A percentile compares a stretch with the other conserved stretches of the same genome.
Evolutionary conservation across 208 protist genomes (phyloP).

Genomic region (Trypanosoma brucei): DNA sequence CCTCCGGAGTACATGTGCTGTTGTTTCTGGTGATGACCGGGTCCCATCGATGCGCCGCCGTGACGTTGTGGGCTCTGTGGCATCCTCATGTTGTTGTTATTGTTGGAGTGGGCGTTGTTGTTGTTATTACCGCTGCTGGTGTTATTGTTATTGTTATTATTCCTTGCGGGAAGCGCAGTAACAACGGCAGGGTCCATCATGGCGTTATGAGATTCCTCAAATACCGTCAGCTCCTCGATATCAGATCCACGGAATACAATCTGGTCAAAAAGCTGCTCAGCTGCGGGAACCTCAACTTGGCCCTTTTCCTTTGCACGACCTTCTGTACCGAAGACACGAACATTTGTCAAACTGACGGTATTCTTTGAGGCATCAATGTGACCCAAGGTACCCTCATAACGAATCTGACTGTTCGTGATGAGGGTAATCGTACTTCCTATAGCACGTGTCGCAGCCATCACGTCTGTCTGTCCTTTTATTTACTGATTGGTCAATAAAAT

Average conservation of each 20-base stretch:
- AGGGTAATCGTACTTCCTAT: slow-evolving; percentile 73
- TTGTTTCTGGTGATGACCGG: slow-evolving; percentile 7
- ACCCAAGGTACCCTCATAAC: slow-evolving; percentile 82
- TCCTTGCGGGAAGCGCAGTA: slow-evolving; percentile 32
- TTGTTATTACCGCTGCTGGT: slow-evolving; percentile 31
- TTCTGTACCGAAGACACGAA: slow-evolving; percentile 87
- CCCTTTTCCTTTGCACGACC: slow-evolving; percentile 46
- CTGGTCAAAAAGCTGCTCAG: slow-evolving; percentile 74
- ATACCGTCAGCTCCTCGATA: slow-evolving; percentile 83
- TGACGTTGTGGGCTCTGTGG: neutral
- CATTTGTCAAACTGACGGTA: slow-evolving; percentile 84
- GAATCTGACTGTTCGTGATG: slow-evolving; percentile 86
- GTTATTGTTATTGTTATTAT: slow-evolving; percentile 17
- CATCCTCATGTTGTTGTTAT: slow-evolving; percentile 2
- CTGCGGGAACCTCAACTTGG: slow-evolving; percentile 50
- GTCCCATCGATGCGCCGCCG: neutral
- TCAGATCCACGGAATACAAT: slow-evolving; percentile 88
- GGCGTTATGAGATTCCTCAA: slow-evolving; percentile 36
- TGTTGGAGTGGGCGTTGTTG: slow-evolving; percentile 3
- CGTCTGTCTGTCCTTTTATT: slow-evolving; percentile 4
- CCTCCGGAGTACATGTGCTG: slow-evolving; percentile 32
- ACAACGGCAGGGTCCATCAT: slow-evolving; percentile 80
- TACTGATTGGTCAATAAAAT: slow-evolving; percentile 3
- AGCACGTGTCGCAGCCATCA: slow-evolving; percentile 25
- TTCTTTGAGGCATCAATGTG: slow-evolving; percentile 68